Conservation (phyloP, 208 protist genomes). For the Leishmania arabica region DNA sequence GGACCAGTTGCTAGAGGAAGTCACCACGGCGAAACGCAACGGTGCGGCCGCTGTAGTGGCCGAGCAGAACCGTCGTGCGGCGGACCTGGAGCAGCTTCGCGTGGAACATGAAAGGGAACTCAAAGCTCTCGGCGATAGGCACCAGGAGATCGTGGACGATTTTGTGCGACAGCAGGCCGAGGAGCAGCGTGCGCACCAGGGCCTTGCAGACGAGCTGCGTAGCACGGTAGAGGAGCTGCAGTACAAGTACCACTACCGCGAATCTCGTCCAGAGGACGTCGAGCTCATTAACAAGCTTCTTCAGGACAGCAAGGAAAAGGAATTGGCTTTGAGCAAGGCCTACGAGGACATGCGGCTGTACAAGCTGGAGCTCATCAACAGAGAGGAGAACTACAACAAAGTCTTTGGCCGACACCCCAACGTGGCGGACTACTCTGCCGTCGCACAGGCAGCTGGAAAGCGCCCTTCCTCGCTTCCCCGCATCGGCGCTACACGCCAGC, state of each 20-base stretch:
- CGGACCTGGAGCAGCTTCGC: slow-evolving; percentile 32
- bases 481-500: slow-evolving; percentile 9
- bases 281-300: slow-evolving; percentile 89
- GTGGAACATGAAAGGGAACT: slow-evolving; percentile 35
- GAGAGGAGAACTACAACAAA: slow-evolving; percentile 96
- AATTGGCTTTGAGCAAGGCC: slow-evolving; percentile 75
- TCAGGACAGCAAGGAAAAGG: slow-evolving; percentile 69
- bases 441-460: slow-evolving; percentile 13
- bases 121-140: slow-evolving; percentile 34
- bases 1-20: slow-evolving; percentile 20
- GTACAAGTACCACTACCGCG: slow-evolving; percentile 91
- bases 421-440: slow-evolving; percentile 37
- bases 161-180: slow-evolving; percentile 44
- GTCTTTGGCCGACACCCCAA: slow-evolving; percentile 84
- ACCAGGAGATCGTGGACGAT: slow-evolving; percentile 60
- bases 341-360: slow-evolving; percentile 92
- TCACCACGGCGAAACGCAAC: slow-evolving; percentile 30
- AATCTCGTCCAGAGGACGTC: slow-evolving; percentile 90
- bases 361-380: slow-evolving; percentile 94
- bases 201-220: slow-evolving; percentile 44
- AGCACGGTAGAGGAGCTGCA: slow-evolving; percentile 64
- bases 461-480: slow-evolving; percentile 11
- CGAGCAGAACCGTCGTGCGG: slow-evolving; percentile 27
- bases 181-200: slow-evolving; percentile 39
- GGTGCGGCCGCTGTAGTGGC: slow-evolving; percentile 18